Conservation (phyloP, 257 asterid species). For the Ehretia macrophylla region DNA sequence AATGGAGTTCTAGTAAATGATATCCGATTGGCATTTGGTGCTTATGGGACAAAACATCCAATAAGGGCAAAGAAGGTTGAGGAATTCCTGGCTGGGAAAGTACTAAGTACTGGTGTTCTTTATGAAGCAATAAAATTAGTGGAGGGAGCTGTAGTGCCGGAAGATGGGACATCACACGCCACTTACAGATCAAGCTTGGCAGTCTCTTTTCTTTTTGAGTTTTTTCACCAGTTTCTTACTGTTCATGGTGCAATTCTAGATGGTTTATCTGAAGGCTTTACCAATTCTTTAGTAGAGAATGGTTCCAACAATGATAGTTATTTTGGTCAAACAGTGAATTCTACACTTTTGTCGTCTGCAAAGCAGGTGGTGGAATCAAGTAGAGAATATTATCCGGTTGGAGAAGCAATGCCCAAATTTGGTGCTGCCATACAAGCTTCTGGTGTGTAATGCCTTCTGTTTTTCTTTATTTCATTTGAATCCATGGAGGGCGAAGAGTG, state of each 20-base stretch:
- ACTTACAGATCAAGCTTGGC: constrained; percentile 58
- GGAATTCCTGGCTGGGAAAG: constrained; percentile 39
- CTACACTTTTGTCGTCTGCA: constrained; percentile 41
- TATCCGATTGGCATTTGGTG: constrained; percentile 47
- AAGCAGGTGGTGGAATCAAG: constrained; percentile 52
- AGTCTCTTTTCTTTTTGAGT: constrained; percentile 47
- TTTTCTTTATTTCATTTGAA: not conserved
- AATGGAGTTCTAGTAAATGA: constrained; percentile 31
- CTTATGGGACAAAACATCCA: constrained; percentile 50
- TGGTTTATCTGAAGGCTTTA: constrained; percentile 18
- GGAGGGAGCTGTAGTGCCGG: constrained; percentile 46
- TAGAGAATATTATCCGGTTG: constrained; percentile 60
- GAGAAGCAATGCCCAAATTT: constrained; percentile 51
- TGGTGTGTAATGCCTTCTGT: constrained; percentile 31
- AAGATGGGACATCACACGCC: constrained; percentile 46
- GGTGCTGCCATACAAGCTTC: constrained; percentile 70
- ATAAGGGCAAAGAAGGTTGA: constrained; percentile 48
- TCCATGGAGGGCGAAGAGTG: too few relatives aligned
- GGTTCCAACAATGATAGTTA: constrained; percentile 5
- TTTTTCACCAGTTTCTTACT: constrained; percentile 30
- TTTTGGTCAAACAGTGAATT: constrained; percentile 13
- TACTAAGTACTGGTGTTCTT: constrained; percentile 26
- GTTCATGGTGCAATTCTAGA: constrained; percentile 11
- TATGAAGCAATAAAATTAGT: constrained; percentile 44
- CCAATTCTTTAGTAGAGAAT: constrained; percentile 13